Base-by-base conservation (phyloP, 352 stramenopile species). In the Globisporangium nodosum region DNA sequence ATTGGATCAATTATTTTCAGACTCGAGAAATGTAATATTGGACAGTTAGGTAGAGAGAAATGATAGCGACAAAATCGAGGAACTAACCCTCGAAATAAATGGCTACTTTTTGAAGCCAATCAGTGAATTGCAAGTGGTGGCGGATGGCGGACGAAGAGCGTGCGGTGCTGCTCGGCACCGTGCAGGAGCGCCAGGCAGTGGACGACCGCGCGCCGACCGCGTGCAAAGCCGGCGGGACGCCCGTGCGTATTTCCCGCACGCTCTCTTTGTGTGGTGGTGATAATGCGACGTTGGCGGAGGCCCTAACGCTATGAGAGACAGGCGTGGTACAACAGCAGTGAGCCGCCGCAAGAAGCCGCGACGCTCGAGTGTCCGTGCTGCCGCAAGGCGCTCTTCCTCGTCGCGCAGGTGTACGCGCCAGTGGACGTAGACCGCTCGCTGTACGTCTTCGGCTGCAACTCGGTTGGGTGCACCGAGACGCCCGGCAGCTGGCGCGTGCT, bases 381-480 rank as follows among this genome's bases (percentile, higher is more conserved):
- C 50, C 58, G 63, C 46, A 76, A 79, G 1, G 33, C 60, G 0
- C 56, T 94, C 37, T 94, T 87, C 35, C 60, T 92, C 27, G 76
- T 94, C 40, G 76, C 72, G 5, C 77, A 87, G 75, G 74, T 94
- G 49, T 94, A 92, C 42, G 82, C 85, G 49, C 82, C 85, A 8
- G 80, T 91, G 18, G 79, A 90, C 18, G 66, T 64, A 6, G 73
- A 90, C 48, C 76, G 85, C 33, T 89, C 85, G 51, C 65, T 94
- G 12, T 94, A 94, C 47, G 70, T 92, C 4, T 94, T 94, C 60
- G 85, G 85, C 11, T 94, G 85, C 72, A 94, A 94, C 58, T 84
- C 85, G 6, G 65, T 78, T n/a, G 72, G 75, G 1, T 94, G 85
- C 60, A 85, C 73, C 0, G 69, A 90, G 50, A 71, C 63, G 0